These are phyloP conservation scores for Eruca vesicaria DNA, from an alignment of 441 rosid species.

Conservation along the genomic window DNA sequence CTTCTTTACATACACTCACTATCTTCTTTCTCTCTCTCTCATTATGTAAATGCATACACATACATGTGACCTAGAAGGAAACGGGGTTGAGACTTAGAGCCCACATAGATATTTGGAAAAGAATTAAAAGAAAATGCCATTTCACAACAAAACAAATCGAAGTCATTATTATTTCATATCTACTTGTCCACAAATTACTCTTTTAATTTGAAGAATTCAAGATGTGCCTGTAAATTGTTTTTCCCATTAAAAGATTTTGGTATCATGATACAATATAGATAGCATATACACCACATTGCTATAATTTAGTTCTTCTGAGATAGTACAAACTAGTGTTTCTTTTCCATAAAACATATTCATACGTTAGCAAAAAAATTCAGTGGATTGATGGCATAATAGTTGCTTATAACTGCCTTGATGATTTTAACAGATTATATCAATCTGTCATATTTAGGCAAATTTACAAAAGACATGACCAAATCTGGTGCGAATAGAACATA, in stretches of 20 bases:
- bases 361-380: no score
- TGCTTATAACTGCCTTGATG: no score
- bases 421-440: neutral
- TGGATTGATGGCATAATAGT: no score
- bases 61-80: conserved; percentile 21
- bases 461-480: neutral
- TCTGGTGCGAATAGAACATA: neutral
- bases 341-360: no score
- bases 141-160: conserved; percentile 28
- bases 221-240: no score
- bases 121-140: conserved; percentile 25
- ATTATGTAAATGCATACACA: neutral
- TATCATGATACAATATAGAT: no score
- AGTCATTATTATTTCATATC: conserved; percentile 21
- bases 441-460: neutral
- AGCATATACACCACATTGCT: no score
- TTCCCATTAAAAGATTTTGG: no score
- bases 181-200: no score
- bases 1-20: conserved; percentile 21
- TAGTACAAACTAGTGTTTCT: no score
- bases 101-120: conserved; percentile 30
- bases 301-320: no score
- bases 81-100: conserved; percentile 27
- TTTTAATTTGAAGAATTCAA: no score
- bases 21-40: neutral